Evolutionary conservation across 495 filamentous ascomycete genomes (phyloP), one percentile per base, ranked within the genome.

Genomic region (Tuber aestivum): DNA sequence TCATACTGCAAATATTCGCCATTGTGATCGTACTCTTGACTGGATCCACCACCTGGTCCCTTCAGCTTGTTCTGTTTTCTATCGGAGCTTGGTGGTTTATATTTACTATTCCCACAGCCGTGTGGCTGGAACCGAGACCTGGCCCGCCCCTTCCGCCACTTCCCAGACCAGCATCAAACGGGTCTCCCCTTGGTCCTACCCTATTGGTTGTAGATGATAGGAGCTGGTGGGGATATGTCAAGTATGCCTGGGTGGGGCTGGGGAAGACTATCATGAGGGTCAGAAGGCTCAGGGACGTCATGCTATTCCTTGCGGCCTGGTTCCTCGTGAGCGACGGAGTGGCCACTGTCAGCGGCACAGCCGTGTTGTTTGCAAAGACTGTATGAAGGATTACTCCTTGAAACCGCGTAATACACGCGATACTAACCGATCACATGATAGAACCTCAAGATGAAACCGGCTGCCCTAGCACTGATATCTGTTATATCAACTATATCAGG

Each of bases 301-400:
- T 94, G 41, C 86, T 98, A 50, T 99, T 99, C 81, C 88, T 98
- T 35, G 88, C 87, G 8, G 93, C 94, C 27, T 99, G 95, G 95
- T 97, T 99, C 83, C 87, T 99, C 21, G 88, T 99, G 3, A 94
- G 92, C 70, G 95, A 99, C 75, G 93, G 91, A 42, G 95, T 99
- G 78, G 95, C 95, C 16, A 99, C 95, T 0, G 93, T 96, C 21
- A 95, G 93, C 72, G 96, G 95, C 14, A 97, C 95, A 12, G 95
- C 95, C 14, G 92, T 99, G 35, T 87, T 99, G 18, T 99, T 97
- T 83, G 95, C 94, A 5, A 99, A 99, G 85, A 99, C 95, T 0
- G 89, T 81, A 80, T 78, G 80, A 71, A 45, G 72, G 61, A 71
- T 75, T 72, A 70, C 70, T 61, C 69, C 69, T 73, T 48, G 72